Conservation (phyloP, 2,329 filamentous ascomycete species). For the Fusarium kyushuense region DNA sequence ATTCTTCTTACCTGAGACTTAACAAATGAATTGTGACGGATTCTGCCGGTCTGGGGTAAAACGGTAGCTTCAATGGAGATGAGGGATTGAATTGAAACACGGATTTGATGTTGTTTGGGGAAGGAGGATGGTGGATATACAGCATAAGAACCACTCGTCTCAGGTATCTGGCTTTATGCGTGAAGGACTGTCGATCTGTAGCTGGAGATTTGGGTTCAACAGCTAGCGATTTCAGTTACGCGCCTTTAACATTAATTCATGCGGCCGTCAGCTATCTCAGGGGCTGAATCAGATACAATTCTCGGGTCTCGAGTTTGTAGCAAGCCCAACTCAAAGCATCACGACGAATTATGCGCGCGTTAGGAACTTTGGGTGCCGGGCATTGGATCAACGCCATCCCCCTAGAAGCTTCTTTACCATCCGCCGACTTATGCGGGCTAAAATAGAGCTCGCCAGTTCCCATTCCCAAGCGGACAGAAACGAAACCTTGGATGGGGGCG, state of each 20-base stretch:
- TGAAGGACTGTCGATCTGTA: conserved; percentile 14
- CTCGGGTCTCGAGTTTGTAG: conserved; percentile 14
- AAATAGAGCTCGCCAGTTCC: conserved; percentile 15
- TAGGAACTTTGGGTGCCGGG: neutral
- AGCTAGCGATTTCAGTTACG: conserved; percentile 4
- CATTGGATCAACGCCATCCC: conserved; percentile 3
- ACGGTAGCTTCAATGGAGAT: neutral
- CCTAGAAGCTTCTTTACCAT: conserved; percentile 18
- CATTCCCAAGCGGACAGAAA: conserved; percentile 19
- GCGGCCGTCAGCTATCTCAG: conserved; percentile 15
- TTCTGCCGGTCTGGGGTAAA: neutral
- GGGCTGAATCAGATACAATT: conserved; percentile 5
- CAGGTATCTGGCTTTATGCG: conserved; percentile 25
- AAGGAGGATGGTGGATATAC: conserved; percentile 8
- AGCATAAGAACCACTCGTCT: conserved; percentile 7
- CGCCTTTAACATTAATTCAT: conserved; percentile 17
- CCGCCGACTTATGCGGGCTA: conserved; percentile 9
- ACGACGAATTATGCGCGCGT: conserved; percentile 1
- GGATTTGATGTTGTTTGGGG: neutral
- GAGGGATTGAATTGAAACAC: conserved; percentile 11
- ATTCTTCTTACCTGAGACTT: conserved; percentile 6
- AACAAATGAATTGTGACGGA: conserved; percentile 11
- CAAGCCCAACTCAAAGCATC: conserved; percentile 6
- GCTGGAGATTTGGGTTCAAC: neutral
- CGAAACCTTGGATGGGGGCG: conserved; percentile 25